Evolutionary conservation across 495 filamentous ascomycete genomes (phyloP), one percentile per base, ranked within the genome.

Genomic region (Penicillium macrosclerotiorum): DNA sequence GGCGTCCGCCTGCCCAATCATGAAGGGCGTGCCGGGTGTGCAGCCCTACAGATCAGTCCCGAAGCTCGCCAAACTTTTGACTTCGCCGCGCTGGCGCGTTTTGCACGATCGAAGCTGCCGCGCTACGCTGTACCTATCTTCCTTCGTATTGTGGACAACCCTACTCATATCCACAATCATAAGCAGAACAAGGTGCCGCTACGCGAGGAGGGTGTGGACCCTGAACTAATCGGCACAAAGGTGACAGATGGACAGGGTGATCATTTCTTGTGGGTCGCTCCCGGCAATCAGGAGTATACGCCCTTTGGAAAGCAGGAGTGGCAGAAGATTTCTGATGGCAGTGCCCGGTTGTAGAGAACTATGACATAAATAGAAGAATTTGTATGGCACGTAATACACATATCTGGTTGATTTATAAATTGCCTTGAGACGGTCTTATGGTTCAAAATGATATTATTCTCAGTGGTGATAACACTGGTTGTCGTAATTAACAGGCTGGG

Each of bases 101-200:
- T 65, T 50, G 68, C 74, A 3, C 71, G 82, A 0, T 61, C 69
- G 12, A 69, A 78, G 33, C 65, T 92, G 18, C 88, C 88, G 1
- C 73, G 73, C 39, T 91, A 90, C 66, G 87, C 88, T 0, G 86
- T 91, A 1, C 88, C 88, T 3, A 57, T 89, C 3, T 92, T 93
- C 60, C 51, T 91, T 19, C 71, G 88, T 0, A 57, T 89, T 17
- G 77, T 85, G 4, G 57, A 71, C 31, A 73, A 69, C 35, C 69
- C 78, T 27, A 76, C 74, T 24, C 78, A 83, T 16, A 89, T 83
- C 46, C 85, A 93, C 59, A 91, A 90, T 62, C 83, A 90, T 59
- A 93, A 93, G 68, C 86, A 90, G 69, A 85, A 88, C 59, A 93
- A 90, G 65, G 79, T 83, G 5, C 80, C 81, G 1, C 70, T 90